These are phyloP conservation scores for Psidium friedrichsthalianum DNA, from an alignment of 345 rosid genomes.

Conservation along the genomic window DNA sequence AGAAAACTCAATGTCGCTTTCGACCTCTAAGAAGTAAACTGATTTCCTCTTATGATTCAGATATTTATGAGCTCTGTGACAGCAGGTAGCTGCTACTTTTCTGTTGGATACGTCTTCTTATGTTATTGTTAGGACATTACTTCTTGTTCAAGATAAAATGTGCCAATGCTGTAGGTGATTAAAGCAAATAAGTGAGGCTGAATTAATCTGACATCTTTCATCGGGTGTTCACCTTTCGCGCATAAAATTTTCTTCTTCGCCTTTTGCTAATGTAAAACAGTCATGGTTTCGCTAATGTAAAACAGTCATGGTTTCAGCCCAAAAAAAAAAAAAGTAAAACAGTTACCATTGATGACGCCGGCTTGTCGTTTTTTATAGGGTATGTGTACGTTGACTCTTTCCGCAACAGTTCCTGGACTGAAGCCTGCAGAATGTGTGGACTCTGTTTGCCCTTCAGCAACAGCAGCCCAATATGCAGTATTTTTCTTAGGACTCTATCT, in stretches of 20 bases:
- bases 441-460: conserved; percentile 26
- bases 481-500: conserved; percentile 39
- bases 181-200: not conserved
- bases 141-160: not conserved
- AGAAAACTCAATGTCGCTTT: not conserved
- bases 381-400: conserved; percentile 32
- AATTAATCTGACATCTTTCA: not conserved
- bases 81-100: not conserved
- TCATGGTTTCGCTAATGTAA: not conserved
- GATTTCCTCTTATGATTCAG: not conserved
- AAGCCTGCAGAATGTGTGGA: conserved; percentile 26
- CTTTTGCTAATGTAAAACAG: not conserved
- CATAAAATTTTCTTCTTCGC: not conserved
- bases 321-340: not conserved
- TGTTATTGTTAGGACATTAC: not conserved
- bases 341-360: not conserved
- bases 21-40: not conserved
- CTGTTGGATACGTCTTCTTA: not conserved
- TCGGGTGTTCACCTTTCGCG: not conserved
- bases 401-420: conserved; percentile 25
- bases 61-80: not conserved
- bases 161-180: not conserved
- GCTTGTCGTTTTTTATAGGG: conserved; percentile 9
- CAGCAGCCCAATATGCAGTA: conserved; percentile 20
- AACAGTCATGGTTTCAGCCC: not conserved